A percentile compares a stretch with the other conserved stretches of the same genome.
phyloP scores from a whole-genome alignment of 192 early-diverging fungal species.

The Endogone sp. region DNA sequence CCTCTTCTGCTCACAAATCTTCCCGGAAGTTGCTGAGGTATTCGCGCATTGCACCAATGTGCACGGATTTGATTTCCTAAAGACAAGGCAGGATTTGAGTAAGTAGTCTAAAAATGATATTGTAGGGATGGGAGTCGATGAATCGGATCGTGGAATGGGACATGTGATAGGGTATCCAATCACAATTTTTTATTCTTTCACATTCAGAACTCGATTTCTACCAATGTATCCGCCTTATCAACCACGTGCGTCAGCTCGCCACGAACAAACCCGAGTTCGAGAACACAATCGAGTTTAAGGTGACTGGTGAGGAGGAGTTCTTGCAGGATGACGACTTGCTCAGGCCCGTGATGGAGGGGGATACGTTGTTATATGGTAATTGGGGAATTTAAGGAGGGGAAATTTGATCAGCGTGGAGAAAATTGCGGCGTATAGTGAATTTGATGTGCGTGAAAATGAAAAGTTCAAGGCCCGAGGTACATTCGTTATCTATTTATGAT shows the following conservation, averaged over 20 bases:
- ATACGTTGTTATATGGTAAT: conserved; percentile 59
- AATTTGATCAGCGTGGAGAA: background rate
- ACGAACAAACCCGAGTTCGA: conserved; percentile 6
- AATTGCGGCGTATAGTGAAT: too few relatives aligned
- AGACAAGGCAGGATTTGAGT: conserved; percentile 31
- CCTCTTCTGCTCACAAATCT: conserved; percentile 62
- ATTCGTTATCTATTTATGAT: too few relatives aligned
- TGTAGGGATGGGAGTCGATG: too few relatives aligned
- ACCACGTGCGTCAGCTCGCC: conserved; percentile 57
- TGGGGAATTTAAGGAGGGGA: too few relatives aligned
- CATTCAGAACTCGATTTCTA: conserved; percentile 77
- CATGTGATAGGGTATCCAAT: background rate
- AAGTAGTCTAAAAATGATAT: conserved; percentile 1
- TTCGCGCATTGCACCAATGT: conserved; percentile 55
- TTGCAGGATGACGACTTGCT: conserved; percentile 64
- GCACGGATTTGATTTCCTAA: conserved; percentile 70
- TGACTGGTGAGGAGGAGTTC: conserved; percentile 51
- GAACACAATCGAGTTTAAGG: conserved; percentile 20
- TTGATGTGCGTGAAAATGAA: too few relatives aligned
- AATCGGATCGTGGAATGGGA: too few relatives aligned
- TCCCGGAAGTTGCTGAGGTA: conserved; percentile 39
- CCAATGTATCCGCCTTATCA: conserved; percentile 73
- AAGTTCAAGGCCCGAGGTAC: too few relatives aligned
- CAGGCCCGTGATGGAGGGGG: conserved; percentile 62
- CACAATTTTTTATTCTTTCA: background rate